Evolutionary conservation across 1,284 basidiomycete species (phyloP), one percentile per base, ranked within the genome.

Genomic region (Flammula alnicola): DNA sequence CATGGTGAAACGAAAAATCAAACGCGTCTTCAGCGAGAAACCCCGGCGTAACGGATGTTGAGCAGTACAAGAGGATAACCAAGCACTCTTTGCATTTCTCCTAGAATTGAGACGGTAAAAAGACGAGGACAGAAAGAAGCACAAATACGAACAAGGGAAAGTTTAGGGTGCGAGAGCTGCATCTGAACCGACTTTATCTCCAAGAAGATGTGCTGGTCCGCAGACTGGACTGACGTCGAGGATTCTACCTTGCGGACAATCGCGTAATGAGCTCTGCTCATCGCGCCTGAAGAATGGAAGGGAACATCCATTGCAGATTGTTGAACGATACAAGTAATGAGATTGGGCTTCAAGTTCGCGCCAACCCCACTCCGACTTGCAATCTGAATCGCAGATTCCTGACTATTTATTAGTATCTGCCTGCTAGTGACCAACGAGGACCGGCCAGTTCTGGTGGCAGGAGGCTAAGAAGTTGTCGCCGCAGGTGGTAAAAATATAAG

Each of bases 221-320:
- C 82, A 22, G 73, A 73, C 54, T 81, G 78, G 0, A 71, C 56
- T 8, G 83, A 78, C 6, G 66, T 52, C 3, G 84, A 77, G 26
- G 73, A 73, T 66, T 91, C 89, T 9, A 89, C 75, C 54, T 80
- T 84, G 47, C 83, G 78, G 36, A 91, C 84, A 29, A 92, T 73
- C 29, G 78, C 69, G 66, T 90, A 92, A 54, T 91, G 86, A 11
- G 78, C 75, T 59, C 86, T 77, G 68, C 78, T 88, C 54, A 86
- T 73, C 17, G 89, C 88, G 31, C 87, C 86, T 27, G 89, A 92
- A 10, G 84, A 84, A 42, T 77, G 70, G 66, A 87, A 91, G 5
- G 88, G 84, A 10, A 88, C 78, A 35, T 89, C 78, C 87, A 90
- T 89, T 22, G 20, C 9, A 35, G 10, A 4, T 17, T 17, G 5